Evolutionary conservation across 2,329 filamentous ascomycete species (phyloP).

Genomic region (Colletotrichum limetticola): DNA sequence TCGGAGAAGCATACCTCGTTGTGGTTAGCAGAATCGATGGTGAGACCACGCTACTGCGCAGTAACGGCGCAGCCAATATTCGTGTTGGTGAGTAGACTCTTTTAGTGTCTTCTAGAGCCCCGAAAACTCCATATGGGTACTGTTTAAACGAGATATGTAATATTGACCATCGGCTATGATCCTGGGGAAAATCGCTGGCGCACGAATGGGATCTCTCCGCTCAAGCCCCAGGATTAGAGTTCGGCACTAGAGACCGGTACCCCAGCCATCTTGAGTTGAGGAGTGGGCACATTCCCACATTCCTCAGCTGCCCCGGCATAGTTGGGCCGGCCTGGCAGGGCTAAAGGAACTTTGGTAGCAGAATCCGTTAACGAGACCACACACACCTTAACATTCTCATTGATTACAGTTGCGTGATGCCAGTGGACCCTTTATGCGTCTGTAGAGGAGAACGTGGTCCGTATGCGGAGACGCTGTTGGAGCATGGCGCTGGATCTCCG

Average conservation of each 20-base stretch:
- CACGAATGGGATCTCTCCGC: slow-evolving; percentile 24
- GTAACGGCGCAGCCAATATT: not conserved
- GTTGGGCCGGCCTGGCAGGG: not conserved
- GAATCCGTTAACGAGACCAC: not conserved
- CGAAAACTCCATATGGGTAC: not conserved
- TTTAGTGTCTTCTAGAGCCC: not conserved
- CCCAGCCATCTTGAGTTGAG: slow-evolving; percentile 4
- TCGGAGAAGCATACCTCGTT: slow-evolving; percentile 6
- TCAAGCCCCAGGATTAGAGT: not conserved
- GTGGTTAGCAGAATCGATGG: slow-evolving; percentile 7
- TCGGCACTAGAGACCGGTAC: slow-evolving; percentile 3
- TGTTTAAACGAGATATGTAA: not conserved
- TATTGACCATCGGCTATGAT: not conserved
- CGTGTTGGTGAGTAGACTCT: not conserved
- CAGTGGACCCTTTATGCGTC: not conserved
- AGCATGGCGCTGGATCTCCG: not conserved
- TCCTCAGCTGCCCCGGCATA: not conserved
- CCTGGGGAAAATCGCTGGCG: not conserved
- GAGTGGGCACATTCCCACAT: not conserved
- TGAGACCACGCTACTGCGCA: slow-evolving; percentile 20
- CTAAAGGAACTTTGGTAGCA: not conserved
- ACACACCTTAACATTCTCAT: not conserved
- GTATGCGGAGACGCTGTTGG: not conserved
- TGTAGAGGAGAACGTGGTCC: not conserved
- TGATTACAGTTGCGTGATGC: not conserved